Conservation (phyloP, 257 asterid genomes). For the Henckelia pumila region DNA sequence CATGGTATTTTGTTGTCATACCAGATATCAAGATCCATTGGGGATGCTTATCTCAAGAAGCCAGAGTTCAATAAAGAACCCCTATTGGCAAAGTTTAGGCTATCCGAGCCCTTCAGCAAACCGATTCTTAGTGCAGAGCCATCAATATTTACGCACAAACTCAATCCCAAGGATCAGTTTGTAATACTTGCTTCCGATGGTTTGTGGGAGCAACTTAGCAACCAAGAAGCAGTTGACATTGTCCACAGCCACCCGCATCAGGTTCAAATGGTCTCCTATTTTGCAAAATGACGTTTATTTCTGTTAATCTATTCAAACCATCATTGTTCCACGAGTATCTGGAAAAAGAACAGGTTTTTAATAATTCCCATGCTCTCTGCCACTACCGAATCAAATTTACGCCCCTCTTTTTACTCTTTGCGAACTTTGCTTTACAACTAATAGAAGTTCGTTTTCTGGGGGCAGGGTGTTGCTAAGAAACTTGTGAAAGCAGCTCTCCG, state of each 20-base stretch:
- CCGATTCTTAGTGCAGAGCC: constrained; percentile 87
- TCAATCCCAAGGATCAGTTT: constrained; percentile 62
- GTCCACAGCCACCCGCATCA: constrained; percentile 55
- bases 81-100: constrained; percentile 63
- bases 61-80: constrained; percentile 86
- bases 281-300: not conserved
- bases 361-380: not conserved
- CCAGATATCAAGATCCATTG: constrained; percentile 89
- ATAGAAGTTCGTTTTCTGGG: constrained; percentile 45
- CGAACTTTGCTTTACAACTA: not conserved
- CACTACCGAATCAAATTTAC: not conserved
- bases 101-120: constrained; percentile 53
- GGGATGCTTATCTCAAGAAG: constrained; percentile 89
- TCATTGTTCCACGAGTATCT: too few relatives aligned
- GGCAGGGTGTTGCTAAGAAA: constrained; percentile 79
- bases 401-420: not conserved
- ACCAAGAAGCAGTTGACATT: constrained; percentile 88
- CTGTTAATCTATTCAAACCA: not conserved
- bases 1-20: constrained; percentile 10
- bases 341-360: too few relatives aligned
- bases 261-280: not conserved
- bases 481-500: constrained; percentile 74
- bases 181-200: constrained; percentile 94
- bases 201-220: constrained; percentile 95
- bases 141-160: constrained; percentile 59